Conservation (phyloP, 176 grass and related monocot genomes). For the Tillandsia fasciculata region DNA sequence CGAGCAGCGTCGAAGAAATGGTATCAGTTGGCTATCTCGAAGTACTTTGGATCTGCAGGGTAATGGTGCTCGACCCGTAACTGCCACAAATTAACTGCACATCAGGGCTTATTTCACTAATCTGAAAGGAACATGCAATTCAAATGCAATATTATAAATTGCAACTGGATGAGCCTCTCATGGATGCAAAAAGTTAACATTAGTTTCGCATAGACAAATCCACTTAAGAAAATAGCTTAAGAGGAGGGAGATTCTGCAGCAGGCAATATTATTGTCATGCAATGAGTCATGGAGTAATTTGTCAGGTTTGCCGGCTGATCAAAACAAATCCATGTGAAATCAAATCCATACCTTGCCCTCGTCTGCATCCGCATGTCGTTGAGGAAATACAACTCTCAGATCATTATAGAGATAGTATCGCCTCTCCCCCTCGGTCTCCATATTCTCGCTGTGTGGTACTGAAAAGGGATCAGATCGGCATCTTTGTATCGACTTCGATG, state of each 20-base stretch:
- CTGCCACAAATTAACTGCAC: not conserved
- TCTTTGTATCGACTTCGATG: slow-evolving; percentile 45
- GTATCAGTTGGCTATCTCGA: slow-evolving; percentile 7
- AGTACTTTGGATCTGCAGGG: slow-evolving; percentile 19
- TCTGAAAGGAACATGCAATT: not conserved
- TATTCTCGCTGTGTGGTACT: slow-evolving; percentile 11
- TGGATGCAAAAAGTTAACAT: not conserved
- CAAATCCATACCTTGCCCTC: slow-evolving; percentile 69
- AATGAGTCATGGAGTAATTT: too few species aligned
- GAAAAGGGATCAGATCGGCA: slow-evolving; percentile 51
- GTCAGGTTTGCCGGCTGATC: too few species aligned
- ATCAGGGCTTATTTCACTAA: not conserved
- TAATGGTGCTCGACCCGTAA: slow-evolving; percentile 17
- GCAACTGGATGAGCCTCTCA: not conserved
- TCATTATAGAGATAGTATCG: slow-evolving; percentile 91
- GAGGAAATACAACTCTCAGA: slow-evolving; percentile 92
- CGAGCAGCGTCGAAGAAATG: not conserved
- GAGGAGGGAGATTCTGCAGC: not conserved
- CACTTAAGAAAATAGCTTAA: not conserved
- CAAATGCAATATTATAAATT: not conserved
- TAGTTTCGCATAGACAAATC: not conserved
- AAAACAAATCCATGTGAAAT: too few species aligned
- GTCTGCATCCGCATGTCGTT: slow-evolving; percentile 81
- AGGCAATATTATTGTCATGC: too few species aligned
- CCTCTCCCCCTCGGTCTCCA: slow-evolving; percentile 28